A percentile compares a stretch with the other conserved stretches of the same genome.
Evolutionary conservation across 768 basidiomycete genomes (phyloP).

Genomic region (Kwoniella bestiolae): DNA sequence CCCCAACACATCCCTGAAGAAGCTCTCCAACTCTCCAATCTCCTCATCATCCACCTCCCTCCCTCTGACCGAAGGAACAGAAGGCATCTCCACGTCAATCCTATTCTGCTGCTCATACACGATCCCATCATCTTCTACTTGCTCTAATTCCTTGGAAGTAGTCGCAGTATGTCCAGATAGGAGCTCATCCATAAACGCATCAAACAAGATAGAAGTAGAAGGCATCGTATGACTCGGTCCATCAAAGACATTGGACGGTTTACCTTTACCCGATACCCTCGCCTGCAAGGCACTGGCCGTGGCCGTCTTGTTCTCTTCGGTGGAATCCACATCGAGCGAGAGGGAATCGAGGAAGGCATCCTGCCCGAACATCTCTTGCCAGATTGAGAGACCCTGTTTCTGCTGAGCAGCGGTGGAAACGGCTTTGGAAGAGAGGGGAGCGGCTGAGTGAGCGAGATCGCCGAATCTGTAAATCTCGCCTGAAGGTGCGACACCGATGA

Average conservation of each 20-base stretch:
- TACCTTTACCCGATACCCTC: conserved; percentile 57
- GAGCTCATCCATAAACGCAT: conserved; percentile 65
- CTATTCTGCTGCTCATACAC: conserved; percentile 37
- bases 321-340: background rate
- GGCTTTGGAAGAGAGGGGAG: conserved; percentile 59
- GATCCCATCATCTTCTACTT: conserved; percentile 28
- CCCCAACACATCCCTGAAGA: conserved; percentile 64
- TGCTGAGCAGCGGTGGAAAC: conserved; percentile 55
- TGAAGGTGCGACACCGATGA: conserved; percentile 39
- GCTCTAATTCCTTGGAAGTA: background rate
- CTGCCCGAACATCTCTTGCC: conserved; percentile 88
- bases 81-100: background rate
- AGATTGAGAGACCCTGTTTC: conserved; percentile 66
- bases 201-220: conserved; percentile 72
- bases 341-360: conserved; percentile 64
- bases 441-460: conserved; percentile 30
- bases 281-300: conserved; percentile 46
- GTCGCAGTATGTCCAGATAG: conserved; percentile 26
- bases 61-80: conserved; percentile 11
- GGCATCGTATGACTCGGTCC: conserved; percentile 78
- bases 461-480: conserved; percentile 56
- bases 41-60: conserved; percentile 64
- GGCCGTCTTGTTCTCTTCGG: conserved; percentile 43
- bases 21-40: conserved; percentile 65
- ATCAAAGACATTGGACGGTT: conserved; percentile 64